Percentiles rank a stretch among this genome's conserved stretches.
phyloP scores from a whole-genome alignment of 108 stramenopile species.

The Nitzschia palea region DNA sequence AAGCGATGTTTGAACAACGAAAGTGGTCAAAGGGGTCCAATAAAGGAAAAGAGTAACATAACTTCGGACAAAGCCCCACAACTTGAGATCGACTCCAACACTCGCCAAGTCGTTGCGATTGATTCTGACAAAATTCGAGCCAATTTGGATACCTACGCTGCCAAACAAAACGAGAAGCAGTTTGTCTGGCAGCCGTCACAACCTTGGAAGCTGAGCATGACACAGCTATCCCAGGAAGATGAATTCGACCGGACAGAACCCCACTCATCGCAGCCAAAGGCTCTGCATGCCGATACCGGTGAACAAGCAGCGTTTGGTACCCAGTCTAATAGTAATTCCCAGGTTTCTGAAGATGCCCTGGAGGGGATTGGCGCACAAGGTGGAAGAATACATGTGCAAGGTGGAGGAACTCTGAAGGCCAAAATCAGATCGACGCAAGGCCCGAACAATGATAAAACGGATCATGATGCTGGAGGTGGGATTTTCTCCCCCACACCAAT shows the following conservation, averaged over 20 bases:
- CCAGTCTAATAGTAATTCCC: not conserved
- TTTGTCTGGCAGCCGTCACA: conserved; percentile 21
- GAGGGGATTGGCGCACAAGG: conserved; percentile 80
- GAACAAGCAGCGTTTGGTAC: too few relatives aligned
- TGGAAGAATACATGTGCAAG: conserved; percentile 66
- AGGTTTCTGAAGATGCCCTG: conserved; percentile 41
- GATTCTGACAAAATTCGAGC: too few relatives aligned
- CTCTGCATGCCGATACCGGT: too few relatives aligned
- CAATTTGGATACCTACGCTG: too few relatives aligned
- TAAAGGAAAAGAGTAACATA: not conserved
- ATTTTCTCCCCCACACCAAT: conserved; percentile 52
- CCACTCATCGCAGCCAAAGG: not conserved
- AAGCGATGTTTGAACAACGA: conserved; percentile 9
- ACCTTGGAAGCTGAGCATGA: conserved; percentile 11
- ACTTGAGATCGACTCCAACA: conserved; percentile 21
- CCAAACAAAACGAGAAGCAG: too few relatives aligned
- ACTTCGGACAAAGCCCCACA: not conserved
- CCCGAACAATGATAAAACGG: not conserved
- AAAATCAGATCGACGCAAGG: conserved; percentile 46
- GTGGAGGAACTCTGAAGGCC: conserved; percentile 80
- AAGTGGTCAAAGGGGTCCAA: not conserved
- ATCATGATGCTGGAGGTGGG: not conserved
- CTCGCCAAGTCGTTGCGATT: conserved; percentile 10
- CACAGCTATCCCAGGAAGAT: conserved; percentile 15
- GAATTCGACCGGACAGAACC: not conserved